Evolutionary conservation across 306 rosid species (phyloP).

Genomic region (Fagus crenata): DNA sequence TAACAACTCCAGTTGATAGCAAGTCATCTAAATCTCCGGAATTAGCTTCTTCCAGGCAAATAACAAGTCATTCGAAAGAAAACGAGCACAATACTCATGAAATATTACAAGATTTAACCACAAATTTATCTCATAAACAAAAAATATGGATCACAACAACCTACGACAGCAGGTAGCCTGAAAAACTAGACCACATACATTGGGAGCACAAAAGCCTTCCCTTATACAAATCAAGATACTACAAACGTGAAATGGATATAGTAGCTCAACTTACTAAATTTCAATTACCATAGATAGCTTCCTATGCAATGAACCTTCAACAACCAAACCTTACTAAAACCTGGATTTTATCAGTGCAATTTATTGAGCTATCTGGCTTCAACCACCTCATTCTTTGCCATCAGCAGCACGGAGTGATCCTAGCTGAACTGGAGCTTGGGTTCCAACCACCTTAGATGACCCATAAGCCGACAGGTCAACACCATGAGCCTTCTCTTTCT

Average conservation of each 20-base stretch:
- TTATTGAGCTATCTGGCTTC: slow-evolving; percentile 1
- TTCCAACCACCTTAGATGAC: slow-evolving; percentile 80
- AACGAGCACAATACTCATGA: background rate
- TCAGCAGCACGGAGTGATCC: slow-evolving; percentile 94
- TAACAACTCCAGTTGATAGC: background rate
- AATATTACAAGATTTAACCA: background rate
- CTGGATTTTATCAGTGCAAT: slow-evolving; percentile 13
- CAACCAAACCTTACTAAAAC: slow-evolving; percentile 17
- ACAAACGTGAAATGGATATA: background rate
- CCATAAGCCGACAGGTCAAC: slow-evolving; percentile 68
- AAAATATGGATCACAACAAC: background rate
- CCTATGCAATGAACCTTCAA: slow-evolving; percentile 10
- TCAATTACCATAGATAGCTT: slow-evolving; percentile 17
- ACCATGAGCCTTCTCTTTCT: slow-evolving; percentile 85
- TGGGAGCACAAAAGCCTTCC: slow-evolving; percentile 25
- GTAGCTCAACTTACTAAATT: slow-evolving; percentile 19
- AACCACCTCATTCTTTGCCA: slow-evolving; percentile 63
- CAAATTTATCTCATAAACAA: background rate
- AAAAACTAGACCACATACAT: slow-evolving; percentile 20
- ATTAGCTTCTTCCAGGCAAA: background rate
- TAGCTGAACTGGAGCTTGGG: slow-evolving; percentile 96
- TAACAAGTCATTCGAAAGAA: background rate
- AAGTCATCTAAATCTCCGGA: background rate
- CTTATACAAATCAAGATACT: slow-evolving; percentile 8
- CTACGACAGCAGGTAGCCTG: slow-evolving; percentile 24